phyloP scores from a whole-genome alignment of 2,329 filamentous ascomycete species.

The Cladosporium phlei region DNA sequence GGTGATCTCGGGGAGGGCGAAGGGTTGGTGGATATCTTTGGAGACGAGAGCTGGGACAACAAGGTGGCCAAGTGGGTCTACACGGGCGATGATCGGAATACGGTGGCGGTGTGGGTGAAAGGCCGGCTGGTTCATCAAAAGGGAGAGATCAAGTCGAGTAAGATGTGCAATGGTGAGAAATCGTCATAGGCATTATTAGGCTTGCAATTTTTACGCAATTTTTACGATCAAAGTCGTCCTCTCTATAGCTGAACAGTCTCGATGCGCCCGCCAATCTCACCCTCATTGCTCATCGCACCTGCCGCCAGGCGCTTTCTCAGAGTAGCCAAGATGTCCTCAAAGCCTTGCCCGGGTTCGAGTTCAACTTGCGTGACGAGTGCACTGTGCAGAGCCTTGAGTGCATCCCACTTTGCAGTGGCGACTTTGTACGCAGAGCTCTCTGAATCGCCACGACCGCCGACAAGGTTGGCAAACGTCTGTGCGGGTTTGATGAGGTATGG shows the following conservation, averaged over 20 bases:
- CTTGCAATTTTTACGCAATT: too few species aligned
- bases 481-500: slow-evolving; percentile 56
- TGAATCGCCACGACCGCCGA: slow-evolving; percentile 52
- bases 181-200: too few species aligned
- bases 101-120: slow-evolving; percentile 80
- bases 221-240: too few species aligned
- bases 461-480: slow-evolving; percentile 54
- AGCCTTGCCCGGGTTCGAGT: slow-evolving; percentile 27
- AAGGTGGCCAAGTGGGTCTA: slow-evolving; percentile 91
- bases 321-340: slow-evolving; percentile 39
- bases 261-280: slow-evolving; percentile 41
- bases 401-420: slow-evolving; percentile 54
- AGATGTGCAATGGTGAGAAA: not conserved
- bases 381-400: slow-evolving; percentile 46
- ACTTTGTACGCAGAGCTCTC: slow-evolving; percentile 56
- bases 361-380: slow-evolving; percentile 37
- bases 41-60: slow-evolving; percentile 85
- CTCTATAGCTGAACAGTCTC: slow-evolving; percentile 41
- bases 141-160: slow-evolving; percentile 15
- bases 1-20: slow-evolving; percentile 35
- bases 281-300: slow-evolving; percentile 39
- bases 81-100: slow-evolving; percentile 88
- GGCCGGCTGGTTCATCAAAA: slow-evolving; percentile 71
- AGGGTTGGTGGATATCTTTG: slow-evolving; percentile 81
- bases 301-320: slow-evolving; percentile 39